phyloP scores from a whole-genome alignment of 139 green algal species.

The Chlamydomonas sp. region DNA sequence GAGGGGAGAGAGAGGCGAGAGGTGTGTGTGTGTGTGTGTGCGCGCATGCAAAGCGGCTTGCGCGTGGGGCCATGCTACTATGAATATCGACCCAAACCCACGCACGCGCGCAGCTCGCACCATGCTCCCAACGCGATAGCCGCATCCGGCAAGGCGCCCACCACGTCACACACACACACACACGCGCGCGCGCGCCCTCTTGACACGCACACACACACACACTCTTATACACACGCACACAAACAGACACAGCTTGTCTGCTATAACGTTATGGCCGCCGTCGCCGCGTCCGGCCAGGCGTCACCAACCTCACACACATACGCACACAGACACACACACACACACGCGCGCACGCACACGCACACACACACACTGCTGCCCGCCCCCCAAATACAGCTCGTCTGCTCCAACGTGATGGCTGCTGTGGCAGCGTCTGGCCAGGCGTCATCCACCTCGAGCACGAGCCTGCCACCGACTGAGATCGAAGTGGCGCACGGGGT shows the following conservation, averaged over 20 bases:
- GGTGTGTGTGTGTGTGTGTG: background rate
- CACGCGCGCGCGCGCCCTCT: background rate
- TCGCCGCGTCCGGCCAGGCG: too few relatives aligned
- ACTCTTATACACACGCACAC: too few relatives aligned
- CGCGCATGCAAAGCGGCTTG: background rate
- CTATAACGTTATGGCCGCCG: too few relatives aligned
- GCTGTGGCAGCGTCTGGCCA: background rate
- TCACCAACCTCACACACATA: background rate
- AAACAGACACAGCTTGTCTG: too few relatives aligned
- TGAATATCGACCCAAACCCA: background rate
- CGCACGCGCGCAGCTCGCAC: background rate
- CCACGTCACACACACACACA: background rate
- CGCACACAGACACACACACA: background rate
- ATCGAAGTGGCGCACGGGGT: constrained; percentile 31
- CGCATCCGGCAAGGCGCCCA: background rate
- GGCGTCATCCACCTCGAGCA: background rate
- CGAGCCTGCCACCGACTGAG: constrained; percentile 11
- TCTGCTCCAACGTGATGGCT: constrained; percentile 12
- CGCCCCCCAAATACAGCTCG: constrained; percentile 14
- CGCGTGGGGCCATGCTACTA: background rate
- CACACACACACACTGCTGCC: background rate
- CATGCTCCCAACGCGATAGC: background rate
- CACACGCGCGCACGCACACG: background rate
- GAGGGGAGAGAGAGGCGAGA: too few relatives aligned
- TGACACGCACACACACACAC: too few relatives aligned